Percentiles rank a stretch among this genome's conserved stretches.
Evolutionary conservation across 768 basidiomycete species (phyloP).

Genomic region (Tylopilus vinaceipallidus): DNA sequence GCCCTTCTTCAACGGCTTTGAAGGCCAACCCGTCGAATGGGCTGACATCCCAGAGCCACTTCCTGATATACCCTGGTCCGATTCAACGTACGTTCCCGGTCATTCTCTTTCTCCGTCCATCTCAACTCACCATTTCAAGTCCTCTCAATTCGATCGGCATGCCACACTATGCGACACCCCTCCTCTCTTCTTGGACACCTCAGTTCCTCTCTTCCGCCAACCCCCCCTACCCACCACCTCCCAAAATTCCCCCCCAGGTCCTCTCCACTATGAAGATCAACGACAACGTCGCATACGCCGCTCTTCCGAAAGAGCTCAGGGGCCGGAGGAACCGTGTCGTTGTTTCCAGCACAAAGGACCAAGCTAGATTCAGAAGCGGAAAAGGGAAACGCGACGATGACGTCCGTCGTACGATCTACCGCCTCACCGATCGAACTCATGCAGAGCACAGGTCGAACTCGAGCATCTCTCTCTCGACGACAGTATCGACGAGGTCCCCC

Average conservation of each 20-base stretch:
- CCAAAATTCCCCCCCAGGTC: slow-evolving; percentile 78
- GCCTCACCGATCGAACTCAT: slow-evolving; percentile 3
- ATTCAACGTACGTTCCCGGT: slow-evolving; percentile 64
- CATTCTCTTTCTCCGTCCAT: not conserved
- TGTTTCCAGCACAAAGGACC: slow-evolving; percentile 48
- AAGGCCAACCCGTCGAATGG: slow-evolving; percentile 84
- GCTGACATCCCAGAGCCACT: slow-evolving; percentile 68
- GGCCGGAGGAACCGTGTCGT: slow-evolving; percentile 77
- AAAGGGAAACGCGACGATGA: slow-evolving; percentile 51
- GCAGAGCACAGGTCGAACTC: slow-evolving; percentile 43
- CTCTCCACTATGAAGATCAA: slow-evolving; percentile 78
- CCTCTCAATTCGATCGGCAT: slow-evolving; percentile 88
- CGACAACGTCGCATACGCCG: slow-evolving; percentile 88
- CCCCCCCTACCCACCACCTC: slow-evolving; percentile 59
- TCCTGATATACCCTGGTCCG: slow-evolving; percentile 77
- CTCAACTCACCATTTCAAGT: slow-evolving; percentile 36
- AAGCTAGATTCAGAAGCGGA: slow-evolving; percentile 85
- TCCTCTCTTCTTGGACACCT: slow-evolving; percentile 66
- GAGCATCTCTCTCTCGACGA: slow-evolving; percentile 54
- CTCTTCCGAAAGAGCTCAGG: slow-evolving; percentile 80
- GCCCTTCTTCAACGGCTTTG: slow-evolving; percentile 83
- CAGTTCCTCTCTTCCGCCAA: slow-evolving; percentile 52
- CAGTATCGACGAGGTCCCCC: slow-evolving; percentile 62
- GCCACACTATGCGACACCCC: slow-evolving; percentile 72
- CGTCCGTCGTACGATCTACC: slow-evolving; percentile 16